Conservation (phyloP, 2,329 filamentous ascomycete genomes). For the Grosmannia serpens region DNA sequence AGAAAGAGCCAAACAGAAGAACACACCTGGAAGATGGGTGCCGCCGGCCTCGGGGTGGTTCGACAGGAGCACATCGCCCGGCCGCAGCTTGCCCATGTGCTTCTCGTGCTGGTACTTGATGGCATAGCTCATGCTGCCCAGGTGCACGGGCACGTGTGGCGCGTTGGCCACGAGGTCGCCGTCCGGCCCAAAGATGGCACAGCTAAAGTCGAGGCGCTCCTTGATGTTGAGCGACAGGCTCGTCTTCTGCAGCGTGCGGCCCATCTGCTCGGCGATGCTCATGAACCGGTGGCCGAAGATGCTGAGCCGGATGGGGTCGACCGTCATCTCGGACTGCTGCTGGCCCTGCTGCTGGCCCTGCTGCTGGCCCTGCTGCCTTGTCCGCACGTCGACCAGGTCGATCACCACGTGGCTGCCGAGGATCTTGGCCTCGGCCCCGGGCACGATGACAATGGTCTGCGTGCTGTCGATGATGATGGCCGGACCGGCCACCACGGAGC, state of each 20-base stretch:
- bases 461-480: constrained; percentile 79
- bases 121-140: constrained; percentile 73
- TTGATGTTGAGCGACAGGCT: constrained; percentile 74
- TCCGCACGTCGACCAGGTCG: constrained; percentile 45
- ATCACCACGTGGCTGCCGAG: constrained; percentile 83
- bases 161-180: constrained; percentile 69
- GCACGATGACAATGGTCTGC: constrained; percentile 84
- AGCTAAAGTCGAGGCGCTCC: constrained; percentile 73
- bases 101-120: constrained; percentile 68
- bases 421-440: constrained; percentile 61
- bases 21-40: constrained; percentile 55
- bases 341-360: constrained; percentile 14
- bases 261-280: constrained; percentile 81
- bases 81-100: constrained; percentile 65
- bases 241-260: constrained; percentile 66
- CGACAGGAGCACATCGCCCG: constrained; percentile 69
- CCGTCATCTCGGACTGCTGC: background rate
- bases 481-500: constrained; percentile 63
- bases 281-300: constrained; percentile 77
- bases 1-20: too few relatives aligned
- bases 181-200: constrained; percentile 64
- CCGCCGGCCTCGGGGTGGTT: constrained; percentile 78
- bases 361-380: constrained; percentile 6
- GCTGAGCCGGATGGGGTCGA: constrained; percentile 62
- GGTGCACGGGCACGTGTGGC: constrained; percentile 70